Conservation (phyloP, 2,329 filamentous ascomycete species). For the Leptoxyphium fumago region DNA sequence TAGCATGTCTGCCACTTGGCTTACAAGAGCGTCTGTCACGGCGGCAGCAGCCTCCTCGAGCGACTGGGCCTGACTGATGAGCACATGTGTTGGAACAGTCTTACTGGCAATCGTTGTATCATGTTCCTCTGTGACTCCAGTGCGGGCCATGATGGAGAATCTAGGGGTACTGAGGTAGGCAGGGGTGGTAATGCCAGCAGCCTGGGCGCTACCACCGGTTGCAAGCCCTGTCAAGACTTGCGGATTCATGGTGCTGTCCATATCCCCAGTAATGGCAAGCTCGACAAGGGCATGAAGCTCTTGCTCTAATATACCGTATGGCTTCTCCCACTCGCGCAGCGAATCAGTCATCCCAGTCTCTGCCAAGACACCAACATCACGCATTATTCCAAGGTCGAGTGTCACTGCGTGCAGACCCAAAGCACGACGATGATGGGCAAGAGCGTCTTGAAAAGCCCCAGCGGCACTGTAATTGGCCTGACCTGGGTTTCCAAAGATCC, state of each 20-base stretch:
- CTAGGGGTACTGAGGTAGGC: not conserved
- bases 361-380: constrained; percentile 17
- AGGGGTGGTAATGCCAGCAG: not conserved
- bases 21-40: not conserved
- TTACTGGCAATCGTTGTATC: not conserved
- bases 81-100: not conserved
- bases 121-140: not conserved
- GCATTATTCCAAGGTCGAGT: constrained; percentile 18
- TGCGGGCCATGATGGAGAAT: not conserved
- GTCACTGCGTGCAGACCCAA: constrained; percentile 12
- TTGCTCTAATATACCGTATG: not conserved
- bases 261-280: not conserved
- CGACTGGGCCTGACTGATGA: not conserved
- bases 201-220: not conserved
- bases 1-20: not conserved
- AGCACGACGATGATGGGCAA: constrained; percentile 13
- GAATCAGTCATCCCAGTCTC: constrained; percentile 1
- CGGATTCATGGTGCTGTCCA: not conserved
- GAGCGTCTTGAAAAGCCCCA: constrained; percentile 12
- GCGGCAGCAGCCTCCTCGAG: not conserved
- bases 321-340: not conserved
- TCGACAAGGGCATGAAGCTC: not conserved
- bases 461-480: constrained; percentile 14
- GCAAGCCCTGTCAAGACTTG: constrained; percentile 1
- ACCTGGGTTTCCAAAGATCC: constrained; percentile 10